Base-by-base conservation (phyloP, 2,329 filamentous ascomycete species). In the Amesomyces nigricolor region DNA sequence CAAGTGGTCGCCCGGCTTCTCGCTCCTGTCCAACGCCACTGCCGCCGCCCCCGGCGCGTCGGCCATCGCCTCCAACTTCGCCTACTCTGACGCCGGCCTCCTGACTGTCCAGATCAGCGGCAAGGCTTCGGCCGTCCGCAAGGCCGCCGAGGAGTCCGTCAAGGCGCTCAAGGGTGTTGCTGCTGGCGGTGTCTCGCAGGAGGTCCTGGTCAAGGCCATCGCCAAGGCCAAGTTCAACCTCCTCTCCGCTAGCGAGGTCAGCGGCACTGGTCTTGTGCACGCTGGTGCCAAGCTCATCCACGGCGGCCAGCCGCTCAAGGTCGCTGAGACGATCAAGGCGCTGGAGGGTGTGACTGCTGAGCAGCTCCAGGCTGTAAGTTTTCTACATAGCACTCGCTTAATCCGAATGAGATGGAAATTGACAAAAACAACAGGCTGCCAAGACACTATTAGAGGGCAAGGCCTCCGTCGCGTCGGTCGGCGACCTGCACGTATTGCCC, bases 1-100 rank as follows among this genome's bases (percentile, higher is more conserved):
- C 79, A 99, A 97, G 80, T 99, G 92, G 92, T 86, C 89, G 51
- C 77, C 89, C 61, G 94, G 94, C 66, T 97, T 96, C 81, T 92
- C 89, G 57, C 80, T 96, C 59, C 83, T 99, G 58, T 81, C 88
- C 69, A 91, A 96, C 79, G 87, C 86, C 58, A 81, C 85, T 55
- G 78, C 85, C 59, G 78, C 80, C 45, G 77, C 83, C 66, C 78
- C 85, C 38, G 83, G 84, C 62, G 82, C 88, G 61, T 80, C 78
- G 50, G 82, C 90, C 66, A 79, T 82, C 38, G 89, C 92, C 61
- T 81, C 85, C 67, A 92, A 94, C 75, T 77, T 85, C 63, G 81
- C 86, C 63, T 99, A 96, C 83, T 96, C 92, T 14, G 94, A 99
- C 69, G 89, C 94, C 62, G 92, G 94, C 67, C 87, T 99, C 47